Percentiles rank a stretch among this genome's conserved stretches.
Conservation (phyloP, 768 basidiomycete species). For the button mushroom (Agaricus bisporus) region DNA sequence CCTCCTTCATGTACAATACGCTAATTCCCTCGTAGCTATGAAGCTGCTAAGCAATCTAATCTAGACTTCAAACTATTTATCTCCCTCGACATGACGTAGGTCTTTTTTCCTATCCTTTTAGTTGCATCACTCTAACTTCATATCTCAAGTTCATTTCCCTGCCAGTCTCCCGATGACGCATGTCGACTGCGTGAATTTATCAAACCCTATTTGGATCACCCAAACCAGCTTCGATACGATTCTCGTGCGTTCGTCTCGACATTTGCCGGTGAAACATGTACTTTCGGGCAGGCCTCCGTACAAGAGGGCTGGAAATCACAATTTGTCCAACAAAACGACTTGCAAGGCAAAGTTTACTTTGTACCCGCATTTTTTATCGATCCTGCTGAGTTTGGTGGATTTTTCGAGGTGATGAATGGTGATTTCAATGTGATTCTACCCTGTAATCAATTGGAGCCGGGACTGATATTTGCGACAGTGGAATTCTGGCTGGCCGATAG, state of each 20-base stretch:
- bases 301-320: constrained; percentile 52
- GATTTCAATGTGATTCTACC: constrained; percentile 45
- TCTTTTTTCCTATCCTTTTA: constrained; percentile 11
- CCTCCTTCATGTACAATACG: background rate
- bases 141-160: constrained; percentile 44
- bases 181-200: constrained; percentile 47
- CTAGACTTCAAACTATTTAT: constrained; percentile 68
- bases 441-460: constrained; percentile 8
- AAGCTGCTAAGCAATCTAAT: constrained; percentile 45
- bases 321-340: constrained; percentile 40
- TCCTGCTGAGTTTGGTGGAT: constrained; percentile 40
- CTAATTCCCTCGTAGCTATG: constrained; percentile 32
- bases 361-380: constrained; percentile 68
- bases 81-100: constrained; percentile 74
- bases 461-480: constrained; percentile 35
- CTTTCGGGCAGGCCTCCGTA: constrained; percentile 50
- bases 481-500: constrained; percentile 76
- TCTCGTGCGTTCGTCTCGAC: constrained; percentile 56
- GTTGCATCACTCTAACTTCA: background rate
- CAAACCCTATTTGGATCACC: constrained; percentile 43
- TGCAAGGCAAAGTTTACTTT: constrained; percentile 50
- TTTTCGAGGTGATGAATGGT: constrained; percentile 46
- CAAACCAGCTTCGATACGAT: constrained; percentile 48
- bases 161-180: constrained; percentile 42
- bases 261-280: constrained; percentile 65